Base-by-base conservation (phyloP, 441 rosid genomes). In the Euphorbia celastroides region DNA sequence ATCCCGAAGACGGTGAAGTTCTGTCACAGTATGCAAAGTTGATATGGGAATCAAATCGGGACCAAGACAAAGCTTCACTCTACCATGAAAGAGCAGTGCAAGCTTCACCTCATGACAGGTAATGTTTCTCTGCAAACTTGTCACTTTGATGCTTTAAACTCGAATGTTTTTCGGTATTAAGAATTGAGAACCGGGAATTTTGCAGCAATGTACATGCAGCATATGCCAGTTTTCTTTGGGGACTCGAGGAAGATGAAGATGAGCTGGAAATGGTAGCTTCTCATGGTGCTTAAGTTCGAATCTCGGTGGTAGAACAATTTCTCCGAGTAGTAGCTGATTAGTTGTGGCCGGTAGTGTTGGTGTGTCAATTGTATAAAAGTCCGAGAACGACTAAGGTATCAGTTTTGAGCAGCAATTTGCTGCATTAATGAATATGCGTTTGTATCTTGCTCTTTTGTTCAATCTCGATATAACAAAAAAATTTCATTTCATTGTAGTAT, bases 181-280 rank as follows among this genome's bases (percentile, higher is more conserved):
- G 58, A n/a, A 25, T 26, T 1, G 14, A 51, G 10, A 50, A 11
- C 13, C 31, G 31, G n/a, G 12, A 16, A 34, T 12, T 57, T 51
- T 41, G n/a, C 70, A 64, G 70, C 75, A 81, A 82, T 68, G 81
- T 85, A 44, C 88, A 81, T 6, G 88, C 93, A 42, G 83, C 90
- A 36, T 85, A 87, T 74, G 93, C 93, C 5, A 72, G 76, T 22
- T 83, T 88, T 63, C 83, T 85, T 0, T 84, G 93, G 93, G 83
- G 85, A 60, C 65, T 69, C 0, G 88, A 83, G 63, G 83, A 81
- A 52, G 86, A 77, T 27, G 79, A 70, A 0, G 73, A 61, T n/a
- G 82, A 74, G 60, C 42, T 70, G 38, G 68, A 65, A 8, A 38
- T 71, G 66, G 69, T 68, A 64, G 74, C 80, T 25, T 76, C 80